Base-by-base conservation (phyloP, 441 rosid species). In the Populus hybrid region DNA sequence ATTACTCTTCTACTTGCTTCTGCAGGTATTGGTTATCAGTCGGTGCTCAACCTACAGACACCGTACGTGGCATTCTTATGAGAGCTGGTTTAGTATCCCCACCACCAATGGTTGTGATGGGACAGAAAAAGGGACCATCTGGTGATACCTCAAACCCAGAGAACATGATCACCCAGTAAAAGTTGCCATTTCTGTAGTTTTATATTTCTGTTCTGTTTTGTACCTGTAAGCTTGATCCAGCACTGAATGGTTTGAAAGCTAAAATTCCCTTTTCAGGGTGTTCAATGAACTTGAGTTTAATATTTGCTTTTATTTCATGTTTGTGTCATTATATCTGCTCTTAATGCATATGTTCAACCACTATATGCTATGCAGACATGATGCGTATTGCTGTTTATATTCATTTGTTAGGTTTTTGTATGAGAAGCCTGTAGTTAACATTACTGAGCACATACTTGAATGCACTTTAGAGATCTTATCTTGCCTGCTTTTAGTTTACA, bases 21-120 rank as follows among this genome's bases (percentile, higher is more conserved):
- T 76, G 68, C 79, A 80, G 85, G 74, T 75, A 83, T 68, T 80
- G 83, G 85, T 59, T 83, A 75, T 83, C 83, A 0, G 85, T 83
- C 21, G 85, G 83, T 7, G 83, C 85, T 26, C 85, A 80, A 77
- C 85, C 85, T 61, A 53, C 83, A 38, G 85, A 83, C 23, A 59
- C 83, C 0, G 85, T 83, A 24, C 72, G 81, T 11, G 42, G 75
- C 32, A 77, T 83, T 75, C 85, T 83, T 10, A 19, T 80, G 65
- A 75, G 42, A 19, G 83, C 83, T 18, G 83, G 85, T 46, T 28
- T 83, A 26, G 40, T 80, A 24, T 66, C 72, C 4, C 83, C 83
- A 63, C 83, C 83, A 9, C 65, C 83, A 3, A 83, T 80, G 83
- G 83, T 75, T 23, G 72, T 80, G 14, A 71, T 77, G 77, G 81